Evolutionary conservation across 1,139 yeast genomes (phyloP).

Genomic region (Geotrichum carabidarum): DNA sequence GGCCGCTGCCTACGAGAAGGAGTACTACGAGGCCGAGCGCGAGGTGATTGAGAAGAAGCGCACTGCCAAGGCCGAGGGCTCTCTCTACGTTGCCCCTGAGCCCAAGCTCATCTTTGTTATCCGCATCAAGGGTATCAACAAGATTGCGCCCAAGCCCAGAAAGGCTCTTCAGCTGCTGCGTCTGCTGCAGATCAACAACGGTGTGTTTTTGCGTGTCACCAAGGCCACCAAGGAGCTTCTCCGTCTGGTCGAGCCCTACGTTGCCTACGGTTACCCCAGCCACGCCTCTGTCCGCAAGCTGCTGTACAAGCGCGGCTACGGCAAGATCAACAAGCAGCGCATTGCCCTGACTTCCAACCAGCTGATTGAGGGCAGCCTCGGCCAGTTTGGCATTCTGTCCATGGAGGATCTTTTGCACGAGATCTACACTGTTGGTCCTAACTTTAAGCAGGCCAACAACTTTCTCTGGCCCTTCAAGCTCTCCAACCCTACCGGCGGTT

Average conservation of each 20-base stretch:
- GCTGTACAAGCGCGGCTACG: constrained; percentile 99
- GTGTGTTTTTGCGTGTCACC: constrained; percentile 96
- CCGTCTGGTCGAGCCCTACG: constrained; percentile 97
- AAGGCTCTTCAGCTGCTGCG: constrained; percentile 97
- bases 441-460: constrained; percentile 99
- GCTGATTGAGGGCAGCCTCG: constrained; percentile 87
- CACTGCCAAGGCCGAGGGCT: constrained; percentile 91
- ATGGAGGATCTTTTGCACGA: constrained; percentile 98
- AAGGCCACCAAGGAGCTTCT: constrained; percentile 97
- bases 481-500: constrained; percentile 99
- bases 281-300: constrained; percentile 93
- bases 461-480: constrained; percentile 99
- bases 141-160: constrained; percentile 99
- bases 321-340: constrained; percentile 99
- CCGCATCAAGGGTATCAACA: constrained; percentile 99
- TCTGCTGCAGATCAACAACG: constrained; percentile 96
- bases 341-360: constrained; percentile 83
- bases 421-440: constrained; percentile 97
- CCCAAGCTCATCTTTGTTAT: constrained; percentile 93
- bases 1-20: constrained; percentile 97
- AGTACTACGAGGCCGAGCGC: constrained; percentile 93
- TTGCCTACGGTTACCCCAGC: constrained; percentile 99
- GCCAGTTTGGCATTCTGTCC: constrained; percentile 94
- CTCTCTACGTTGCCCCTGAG: constrained; percentile 85
- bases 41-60: constrained; percentile 89